Base-by-base conservation (phyloP, 225 moss, liverwort and hornwort genomes). In the Polytrichum commune region DNA sequence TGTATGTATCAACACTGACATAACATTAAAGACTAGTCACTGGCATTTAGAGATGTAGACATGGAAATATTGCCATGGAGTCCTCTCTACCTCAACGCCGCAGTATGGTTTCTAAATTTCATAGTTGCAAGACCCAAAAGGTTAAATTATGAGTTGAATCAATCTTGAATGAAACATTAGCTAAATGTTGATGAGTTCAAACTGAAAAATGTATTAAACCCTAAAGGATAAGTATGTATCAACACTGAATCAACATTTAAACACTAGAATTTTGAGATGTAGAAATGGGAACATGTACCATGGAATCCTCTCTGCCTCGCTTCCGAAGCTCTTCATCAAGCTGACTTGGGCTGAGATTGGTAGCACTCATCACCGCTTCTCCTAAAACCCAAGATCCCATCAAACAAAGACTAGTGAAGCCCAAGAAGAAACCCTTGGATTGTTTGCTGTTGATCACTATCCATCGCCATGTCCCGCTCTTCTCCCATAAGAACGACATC, bases 401-500 rank as follows among this genome's bases (percentile, higher is more conserved):
- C 22, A 97, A 70, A 70, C 95, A 97, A 8, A 92, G 53, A 27
- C 86, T 84, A 8, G 94, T 85, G 65, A 97, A 97, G 5, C 91
- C 91, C 4, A 90, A 27, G 67, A 90, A 91, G 78, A 97, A 95
- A 27, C 89, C 82, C 78, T 70, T 97, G 71, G 85, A 87, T 27
- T 79, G 72, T 13, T 88, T 88, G 62, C 91, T 89, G 9, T 90
- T 92, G 70, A 88, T 82, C 79, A 97, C 97, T 54, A 95, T 77
- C 97, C 97, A 94, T 66, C 97, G 86, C 97, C 97, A 97, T 64
- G 83, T 54, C 22, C 84, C 69, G 68, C 90, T 91, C 75, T 97
- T 94, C 83, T 94, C 93, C 83, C 89, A 97, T 20, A 97, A 25
- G 66, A 79, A 94, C 20, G 96, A 97, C 96, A 97, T 96, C 57